Evolutionary conservation across 2,329 filamentous ascomycete genomes (phyloP).

Genomic region (Grosmannia serpens): DNA sequence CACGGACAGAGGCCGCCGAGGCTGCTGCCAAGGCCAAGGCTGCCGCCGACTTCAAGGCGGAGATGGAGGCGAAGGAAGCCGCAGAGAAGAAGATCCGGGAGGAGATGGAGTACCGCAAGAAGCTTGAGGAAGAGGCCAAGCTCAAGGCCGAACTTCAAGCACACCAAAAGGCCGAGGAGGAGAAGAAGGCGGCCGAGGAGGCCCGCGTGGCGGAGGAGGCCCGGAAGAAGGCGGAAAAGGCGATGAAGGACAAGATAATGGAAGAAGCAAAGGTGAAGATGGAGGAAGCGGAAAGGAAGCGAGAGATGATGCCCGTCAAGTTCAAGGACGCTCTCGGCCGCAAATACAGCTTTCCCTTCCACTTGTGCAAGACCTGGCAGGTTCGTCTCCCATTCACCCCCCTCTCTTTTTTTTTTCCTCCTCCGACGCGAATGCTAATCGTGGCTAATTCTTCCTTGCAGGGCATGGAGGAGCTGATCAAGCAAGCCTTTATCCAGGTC

Average conservation of each 20-base stretch:
- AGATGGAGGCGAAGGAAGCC: slow-evolving; percentile 22
- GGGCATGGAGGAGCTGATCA: slow-evolving; percentile 77
- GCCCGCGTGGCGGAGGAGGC: background rate
- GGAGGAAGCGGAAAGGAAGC: slow-evolving; percentile 36
- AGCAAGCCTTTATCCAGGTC: slow-evolving; percentile 71
- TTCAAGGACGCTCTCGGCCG: slow-evolving; percentile 88
- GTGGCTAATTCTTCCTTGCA: background rate
- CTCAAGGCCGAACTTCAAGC: slow-evolving; percentile 30
- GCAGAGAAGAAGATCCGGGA: slow-evolving; percentile 18
- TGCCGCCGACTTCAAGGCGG: slow-evolving; percentile 25
- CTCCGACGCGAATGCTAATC: background rate
- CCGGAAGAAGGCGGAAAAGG: slow-evolving; percentile 28
- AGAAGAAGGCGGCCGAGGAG: slow-evolving; percentile 28
- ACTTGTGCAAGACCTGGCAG: slow-evolving; percentile 73
- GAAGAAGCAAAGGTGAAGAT: slow-evolving; percentile 33
- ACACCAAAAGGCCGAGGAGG: slow-evolving; percentile 29
- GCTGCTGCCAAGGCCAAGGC: slow-evolving; percentile 29
- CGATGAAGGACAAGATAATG: slow-evolving; percentile 33
- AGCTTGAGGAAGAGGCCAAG: slow-evolving; percentile 32
- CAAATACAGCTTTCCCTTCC: slow-evolving; percentile 86
- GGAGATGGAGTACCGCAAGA: slow-evolving; percentile 30
- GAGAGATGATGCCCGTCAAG: slow-evolving; percentile 63
- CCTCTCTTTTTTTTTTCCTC: background rate
- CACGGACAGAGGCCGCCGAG: slow-evolving; percentile 34
- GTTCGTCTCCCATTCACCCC: slow-evolving; percentile 37